phyloP scores from a whole-genome alignment of 352 stramenopile genomes.

The Pythium diclinum region DNA sequence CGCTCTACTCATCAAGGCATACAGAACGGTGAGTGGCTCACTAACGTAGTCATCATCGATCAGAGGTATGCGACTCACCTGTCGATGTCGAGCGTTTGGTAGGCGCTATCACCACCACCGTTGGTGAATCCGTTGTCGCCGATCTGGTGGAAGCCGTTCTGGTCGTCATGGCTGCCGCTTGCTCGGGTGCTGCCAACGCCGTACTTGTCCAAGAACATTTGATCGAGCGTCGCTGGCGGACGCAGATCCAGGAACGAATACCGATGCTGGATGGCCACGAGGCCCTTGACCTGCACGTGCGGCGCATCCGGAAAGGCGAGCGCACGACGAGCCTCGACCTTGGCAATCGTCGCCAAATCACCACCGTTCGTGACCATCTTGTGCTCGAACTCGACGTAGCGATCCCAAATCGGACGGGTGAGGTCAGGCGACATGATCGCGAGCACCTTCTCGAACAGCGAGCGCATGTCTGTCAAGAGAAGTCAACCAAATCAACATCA shows the following conservation, averaged over 20 bases:
- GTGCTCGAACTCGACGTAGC: conserved; percentile 86
- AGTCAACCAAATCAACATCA: conserved; percentile 4
- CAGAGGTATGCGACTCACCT: background rate
- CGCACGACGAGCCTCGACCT: conserved; percentile 75
- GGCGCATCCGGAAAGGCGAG: conserved; percentile 73
- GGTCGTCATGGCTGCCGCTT: conserved; percentile 6
- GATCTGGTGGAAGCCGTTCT: conserved; percentile 15
- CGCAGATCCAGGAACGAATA: conserved; percentile 81
- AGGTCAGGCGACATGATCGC: conserved; percentile 80
- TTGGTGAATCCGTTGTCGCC: conserved; percentile 17
- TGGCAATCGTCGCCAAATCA: conserved; percentile 78
- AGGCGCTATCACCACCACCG: conserved; percentile 2
- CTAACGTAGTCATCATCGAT: background rate
- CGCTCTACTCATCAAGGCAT: conserved; percentile 31
- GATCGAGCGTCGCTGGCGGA: conserved; percentile 52
- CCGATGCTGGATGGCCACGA: conserved; percentile 73
- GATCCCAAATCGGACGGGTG: conserved; percentile 82
- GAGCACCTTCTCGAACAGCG: conserved; percentile 86
- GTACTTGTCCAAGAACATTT: conserved; percentile 83
- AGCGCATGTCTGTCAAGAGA: conserved; percentile 73
- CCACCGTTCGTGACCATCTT: conserved; percentile 83
- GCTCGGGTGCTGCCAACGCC: conserved; percentile 31
- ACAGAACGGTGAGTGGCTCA: background rate
- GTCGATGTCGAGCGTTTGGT: conserved; percentile 15
- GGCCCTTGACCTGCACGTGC: conserved; percentile 78